Conservation (phyloP, 2,329 filamentous ascomycete genomes). For the Colletotrichum kahawae region DNA sequence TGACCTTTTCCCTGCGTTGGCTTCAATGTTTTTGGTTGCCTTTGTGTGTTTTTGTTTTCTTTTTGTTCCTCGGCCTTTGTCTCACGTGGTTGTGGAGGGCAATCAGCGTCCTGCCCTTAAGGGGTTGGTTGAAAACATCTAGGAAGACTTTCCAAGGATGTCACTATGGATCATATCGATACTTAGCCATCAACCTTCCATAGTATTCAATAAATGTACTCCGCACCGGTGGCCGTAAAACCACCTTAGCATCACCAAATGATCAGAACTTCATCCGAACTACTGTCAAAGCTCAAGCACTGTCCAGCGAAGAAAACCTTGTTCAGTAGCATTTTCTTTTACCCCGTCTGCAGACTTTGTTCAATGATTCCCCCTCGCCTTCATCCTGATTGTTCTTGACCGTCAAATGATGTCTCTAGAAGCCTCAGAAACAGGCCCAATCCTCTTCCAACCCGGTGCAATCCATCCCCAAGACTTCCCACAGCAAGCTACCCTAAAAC, state of each 20-base stretch:
- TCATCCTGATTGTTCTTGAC: fast-evolving
- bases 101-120: no score
- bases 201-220: fast-evolving
- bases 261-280: neutral
- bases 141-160: neutral
- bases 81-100: no score
- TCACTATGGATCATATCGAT: fast-evolving
- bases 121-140: no score
- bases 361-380: fast-evolving
- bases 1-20: no score
- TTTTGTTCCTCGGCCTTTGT: no score
- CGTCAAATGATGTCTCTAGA: neutral
- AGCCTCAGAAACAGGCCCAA: neutral
- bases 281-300: neutral
- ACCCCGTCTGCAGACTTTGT: fast-evolving
- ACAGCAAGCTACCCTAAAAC: neutral
- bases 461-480: neutral
- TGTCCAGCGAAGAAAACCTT: neutral
- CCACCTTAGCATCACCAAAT: fast-evolving
- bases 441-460: neutral
- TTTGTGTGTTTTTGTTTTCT: no score
- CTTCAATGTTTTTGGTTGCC: no score
- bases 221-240: fast-evolving
- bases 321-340: fast-evolving
- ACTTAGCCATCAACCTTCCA: fast-evolving